Conservation (phyloP, 2,329 filamentous ascomycete genomes). For the Tolypocladium paradoxum region DNA sequence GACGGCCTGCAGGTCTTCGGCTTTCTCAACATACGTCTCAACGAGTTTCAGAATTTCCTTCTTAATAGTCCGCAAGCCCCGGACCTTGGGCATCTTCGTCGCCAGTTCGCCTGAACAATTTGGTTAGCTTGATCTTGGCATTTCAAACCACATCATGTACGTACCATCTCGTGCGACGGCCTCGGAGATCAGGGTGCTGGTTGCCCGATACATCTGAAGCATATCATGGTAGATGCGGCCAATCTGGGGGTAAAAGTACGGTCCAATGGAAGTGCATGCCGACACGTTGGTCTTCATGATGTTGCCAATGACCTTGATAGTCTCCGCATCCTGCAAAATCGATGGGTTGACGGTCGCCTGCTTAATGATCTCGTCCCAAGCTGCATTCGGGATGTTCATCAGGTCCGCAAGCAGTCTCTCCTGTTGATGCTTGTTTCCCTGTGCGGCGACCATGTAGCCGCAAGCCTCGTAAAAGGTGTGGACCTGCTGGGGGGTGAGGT, state of each 20-base stretch:
- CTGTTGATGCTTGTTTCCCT: conserved; percentile 89
- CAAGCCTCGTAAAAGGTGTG: conserved; percentile 99
- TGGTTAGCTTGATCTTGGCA: neutral
- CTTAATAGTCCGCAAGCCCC: conserved; percentile 93
- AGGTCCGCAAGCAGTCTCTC: conserved; percentile 84
- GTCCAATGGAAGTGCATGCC: conserved; percentile 91
- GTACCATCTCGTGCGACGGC: conserved; percentile 75
- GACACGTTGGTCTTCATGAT: conserved; percentile 99
- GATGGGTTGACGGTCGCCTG: conserved; percentile 75
- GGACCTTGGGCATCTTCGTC: conserved; percentile 94
- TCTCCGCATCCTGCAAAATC: conserved; percentile 83
- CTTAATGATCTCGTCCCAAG: conserved; percentile 92
- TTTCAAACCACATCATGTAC: neutral
- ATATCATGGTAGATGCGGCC: conserved; percentile 97
- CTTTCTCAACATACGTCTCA: conserved; percentile 96
- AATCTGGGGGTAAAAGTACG: conserved; percentile 97
- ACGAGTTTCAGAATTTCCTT: conserved; percentile 98
- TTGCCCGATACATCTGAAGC: conserved; percentile 97
- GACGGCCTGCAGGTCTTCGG: conserved; percentile 89
- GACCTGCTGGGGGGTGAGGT: conserved; percentile 91
- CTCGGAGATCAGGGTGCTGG: conserved; percentile 92
- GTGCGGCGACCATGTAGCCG: conserved; percentile 97
- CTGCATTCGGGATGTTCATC: conserved; percentile 86
- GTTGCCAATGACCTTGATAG: conserved; percentile 97
- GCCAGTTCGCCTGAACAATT: conserved; percentile 62